Evolutionary conservation across 2,329 filamentous ascomycete genomes (phyloP).

Genomic region (Setomelanomma holmii): DNA sequence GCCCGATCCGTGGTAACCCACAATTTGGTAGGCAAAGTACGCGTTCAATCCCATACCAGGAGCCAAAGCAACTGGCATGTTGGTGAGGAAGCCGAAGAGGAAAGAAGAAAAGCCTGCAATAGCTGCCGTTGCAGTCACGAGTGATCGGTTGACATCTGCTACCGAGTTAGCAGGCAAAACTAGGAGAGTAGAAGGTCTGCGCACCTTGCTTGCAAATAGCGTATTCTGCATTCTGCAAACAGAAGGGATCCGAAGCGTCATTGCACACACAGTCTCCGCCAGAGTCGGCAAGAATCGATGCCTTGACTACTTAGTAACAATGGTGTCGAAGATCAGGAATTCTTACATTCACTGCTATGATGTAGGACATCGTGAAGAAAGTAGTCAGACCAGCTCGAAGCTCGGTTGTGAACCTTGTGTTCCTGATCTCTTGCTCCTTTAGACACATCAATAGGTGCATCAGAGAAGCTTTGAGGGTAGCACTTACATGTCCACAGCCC

Average conservation of each 20-base stretch:
- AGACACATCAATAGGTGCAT: background rate
- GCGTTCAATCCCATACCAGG: slow-evolving; percentile 70
- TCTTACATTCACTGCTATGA: slow-evolving; percentile 41
- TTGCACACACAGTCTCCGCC: slow-evolving; percentile 79
- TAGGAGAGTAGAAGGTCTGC: background rate
- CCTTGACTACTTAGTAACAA: slow-evolving; percentile 21
- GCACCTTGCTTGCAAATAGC: slow-evolving; percentile 60
- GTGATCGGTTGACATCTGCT: slow-evolving; percentile 70
- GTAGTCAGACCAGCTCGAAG: slow-evolving; percentile 82
- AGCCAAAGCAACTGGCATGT: slow-evolving; percentile 62
- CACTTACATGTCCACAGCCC: slow-evolving; percentile 79
- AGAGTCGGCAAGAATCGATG: slow-evolving; percentile 58
- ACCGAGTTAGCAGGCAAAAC: background rate
- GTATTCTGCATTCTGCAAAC: slow-evolving; percentile 64
- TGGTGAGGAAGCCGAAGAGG: slow-evolving; percentile 81
- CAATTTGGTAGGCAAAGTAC: slow-evolving; percentile 84
- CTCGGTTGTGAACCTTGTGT: slow-evolving; percentile 83
- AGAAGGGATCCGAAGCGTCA: slow-evolving; percentile 56
- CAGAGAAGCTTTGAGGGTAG: background rate
- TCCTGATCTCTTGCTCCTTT: slow-evolving; percentile 73
- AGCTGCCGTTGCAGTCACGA: slow-evolving; percentile 84
- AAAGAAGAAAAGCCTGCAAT: slow-evolving; percentile 80
- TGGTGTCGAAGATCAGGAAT: background rate
- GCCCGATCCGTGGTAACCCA: slow-evolving; percentile 77
- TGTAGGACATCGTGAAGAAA: slow-evolving; percentile 57